Evolutionary conservation across 2,329 filamentous ascomycete species (phyloP).

Genomic region (Aspergillus ustus): DNA sequence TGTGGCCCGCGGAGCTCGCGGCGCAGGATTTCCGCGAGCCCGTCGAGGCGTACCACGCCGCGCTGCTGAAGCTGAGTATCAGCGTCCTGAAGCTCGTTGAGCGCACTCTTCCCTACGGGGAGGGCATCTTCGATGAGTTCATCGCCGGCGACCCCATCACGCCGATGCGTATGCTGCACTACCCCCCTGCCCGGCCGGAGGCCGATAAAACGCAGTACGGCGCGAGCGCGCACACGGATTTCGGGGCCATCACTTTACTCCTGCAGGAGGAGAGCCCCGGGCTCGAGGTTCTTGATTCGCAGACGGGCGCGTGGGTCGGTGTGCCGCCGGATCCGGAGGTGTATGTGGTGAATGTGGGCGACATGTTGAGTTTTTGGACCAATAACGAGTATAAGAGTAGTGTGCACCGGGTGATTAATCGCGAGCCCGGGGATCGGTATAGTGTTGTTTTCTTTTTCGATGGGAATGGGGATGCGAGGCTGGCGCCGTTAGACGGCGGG

Average conservation of each 20-base stretch:
- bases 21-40: not conserved
- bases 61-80: not conserved
- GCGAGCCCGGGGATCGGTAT: slow-evolving; percentile 37
- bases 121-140: slow-evolving; percentile 47
- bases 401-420: slow-evolving; percentile 41
- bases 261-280: slow-evolving; percentile 58
- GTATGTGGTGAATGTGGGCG: slow-evolving; percentile 58
- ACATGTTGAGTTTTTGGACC: slow-evolving; percentile 49
- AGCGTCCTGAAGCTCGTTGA: slow-evolving; percentile 47
- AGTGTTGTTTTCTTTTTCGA: slow-evolving; percentile 42
- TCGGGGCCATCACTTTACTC: slow-evolving; percentile 60
- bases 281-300: slow-evolving; percentile 56
- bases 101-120: slow-evolving; percentile 46
- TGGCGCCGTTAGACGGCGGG: not conserved
- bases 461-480: slow-evolving; percentile 24
- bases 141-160: slow-evolving; percentile 48
- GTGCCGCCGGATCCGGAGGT: slow-evolving; percentile 52
- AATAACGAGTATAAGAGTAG: slow-evolving; percentile 39
- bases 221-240: slow-evolving; percentile 59
- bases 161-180: slow-evolving; percentile 55
- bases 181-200: slow-evolving; percentile 49
- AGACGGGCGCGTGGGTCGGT: slow-evolving; percentile 50
- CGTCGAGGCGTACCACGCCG: not conserved
- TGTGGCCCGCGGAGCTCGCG: slow-evolving; percentile 42
- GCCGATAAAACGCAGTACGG: slow-evolving; percentile 34